phyloP scores from a whole-genome alignment of 352 stramenopile species.

The Phytopythium cucurbitacearum region DNA sequence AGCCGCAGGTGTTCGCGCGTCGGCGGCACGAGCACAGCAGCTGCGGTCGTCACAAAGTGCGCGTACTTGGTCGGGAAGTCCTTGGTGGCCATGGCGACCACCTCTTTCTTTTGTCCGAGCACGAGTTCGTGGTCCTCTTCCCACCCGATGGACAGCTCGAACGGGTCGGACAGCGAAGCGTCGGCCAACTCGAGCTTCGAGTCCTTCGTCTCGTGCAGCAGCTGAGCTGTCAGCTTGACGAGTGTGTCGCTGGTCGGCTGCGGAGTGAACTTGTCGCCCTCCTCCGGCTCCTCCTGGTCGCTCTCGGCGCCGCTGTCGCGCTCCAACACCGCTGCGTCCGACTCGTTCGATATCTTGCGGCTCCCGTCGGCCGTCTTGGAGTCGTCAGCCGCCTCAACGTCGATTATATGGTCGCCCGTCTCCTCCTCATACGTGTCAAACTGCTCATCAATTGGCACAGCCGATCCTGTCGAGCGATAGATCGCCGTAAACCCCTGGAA shows the following conservation, averaged over 20 bases:
- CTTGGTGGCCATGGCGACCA: slow-evolving; percentile 9
- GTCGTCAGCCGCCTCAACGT: neutral
- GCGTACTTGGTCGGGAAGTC: slow-evolving; percentile 30
- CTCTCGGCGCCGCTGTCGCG: too few relatives aligned
- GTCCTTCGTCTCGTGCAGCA: neutral
- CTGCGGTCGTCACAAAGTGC: slow-evolving; percentile 19
- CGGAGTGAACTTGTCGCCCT: neutral
- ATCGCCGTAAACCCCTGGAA: neutral
- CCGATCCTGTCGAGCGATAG: neutral
- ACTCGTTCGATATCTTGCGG: too few relatives aligned
- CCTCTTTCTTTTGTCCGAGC: slow-evolving; percentile 5
- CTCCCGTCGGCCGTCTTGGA: neutral
- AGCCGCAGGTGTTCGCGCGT: neutral
- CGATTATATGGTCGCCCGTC: neutral
- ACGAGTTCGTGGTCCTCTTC: neutral
- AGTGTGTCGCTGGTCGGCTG: neutral
- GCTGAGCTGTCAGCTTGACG: neutral
- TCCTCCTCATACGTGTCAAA: neutral
- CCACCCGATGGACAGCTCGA: neutral
- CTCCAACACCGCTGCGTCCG: too few relatives aligned
- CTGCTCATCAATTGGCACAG: neutral
- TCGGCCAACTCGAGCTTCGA: neutral
- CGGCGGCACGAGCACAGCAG: slow-evolving; percentile 1
- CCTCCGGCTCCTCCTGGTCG: neutral
- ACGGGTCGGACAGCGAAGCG: neutral